Base-by-base conservation (phyloP, 164 flowering plant genomes). In the Tetracentron sinense region DNA sequence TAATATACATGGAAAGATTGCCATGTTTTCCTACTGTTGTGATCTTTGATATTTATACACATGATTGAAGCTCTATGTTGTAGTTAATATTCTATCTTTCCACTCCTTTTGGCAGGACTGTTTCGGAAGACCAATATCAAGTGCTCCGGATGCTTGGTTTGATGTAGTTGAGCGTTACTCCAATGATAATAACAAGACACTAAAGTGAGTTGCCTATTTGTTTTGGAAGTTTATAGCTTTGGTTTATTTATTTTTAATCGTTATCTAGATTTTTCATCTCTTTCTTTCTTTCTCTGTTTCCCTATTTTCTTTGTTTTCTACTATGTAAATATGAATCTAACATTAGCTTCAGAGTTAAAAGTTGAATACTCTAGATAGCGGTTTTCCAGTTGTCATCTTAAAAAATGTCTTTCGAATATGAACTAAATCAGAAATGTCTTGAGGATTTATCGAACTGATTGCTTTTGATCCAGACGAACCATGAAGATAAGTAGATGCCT, bases 91-190 rank as follows among this genome's bases (percentile, higher is more conserved):
- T 46, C 27, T 16, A 25, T 42, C 29, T 28, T 65, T 48, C 53
- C 8, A 22, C 26, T 3, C 60, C 12, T 31, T 35, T 51, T 61
- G 69, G 33, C 72, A 94, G 99, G 99, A 91, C 56, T 94, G 99
- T 76, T 91, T 94, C 79, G 92, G 90, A 22, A 76, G 99, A 50
- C 99, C 99, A 19, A 91, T 91, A 64, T 68, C 96, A n/a, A 88
- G 97, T 75, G 85, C 97, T 53, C 99, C 99, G 14, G 97, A 89
- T 89, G 87, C 94, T 68, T 91, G 99, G 99, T 72, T 91, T 79
- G 95, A 94, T 75, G 89, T 91, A 62, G 95, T 89, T 56, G 97
- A 91, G 73, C 93, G 97, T 61, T 76, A 77, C 62, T 91, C 96
- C 30, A 89, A 84, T 58, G 97, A 94, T 75, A 74, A 70, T 66